These are phyloP conservation scores for Geopyxis carbonaria DNA, from an alignment of 495 filamentous ascomycete species.

Conservation along the genomic window DNA sequence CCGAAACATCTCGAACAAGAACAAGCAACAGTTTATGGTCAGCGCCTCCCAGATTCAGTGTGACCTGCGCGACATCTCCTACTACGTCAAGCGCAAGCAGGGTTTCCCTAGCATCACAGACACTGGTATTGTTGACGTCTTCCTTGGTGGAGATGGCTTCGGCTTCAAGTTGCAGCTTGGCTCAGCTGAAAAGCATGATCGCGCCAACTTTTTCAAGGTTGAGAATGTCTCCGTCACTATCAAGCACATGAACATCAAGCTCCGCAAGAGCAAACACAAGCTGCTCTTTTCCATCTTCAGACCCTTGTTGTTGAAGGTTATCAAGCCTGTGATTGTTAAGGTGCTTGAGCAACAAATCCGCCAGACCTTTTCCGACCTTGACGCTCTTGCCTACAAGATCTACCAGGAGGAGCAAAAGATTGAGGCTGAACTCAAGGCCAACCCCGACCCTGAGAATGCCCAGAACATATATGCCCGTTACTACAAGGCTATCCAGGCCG, in stretches of 20 bases:
- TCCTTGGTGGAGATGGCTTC: constrained; percentile 73
- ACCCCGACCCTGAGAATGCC: constrained; percentile 50
- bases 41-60: constrained; percentile 80
- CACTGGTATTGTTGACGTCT: constrained; percentile 75
- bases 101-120: constrained; percentile 87
- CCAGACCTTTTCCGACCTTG: constrained; percentile 53
- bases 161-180: constrained; percentile 83
- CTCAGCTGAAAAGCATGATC: constrained; percentile 58
- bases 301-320: constrained; percentile 64
- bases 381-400: constrained; percentile 53
- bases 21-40: constrained; percentile 65
- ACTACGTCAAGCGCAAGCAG: constrained; percentile 89
- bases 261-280: constrained; percentile 91
- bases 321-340: constrained; percentile 72
- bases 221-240: constrained; percentile 74
- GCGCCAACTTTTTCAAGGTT: constrained; percentile 78
- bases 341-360: constrained; percentile 75
- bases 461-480: constrained; percentile 83
- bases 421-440: constrained; percentile 41
- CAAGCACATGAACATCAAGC: constrained; percentile 72
- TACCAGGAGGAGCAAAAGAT: constrained; percentile 68
- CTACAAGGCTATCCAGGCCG: constrained; percentile 53
- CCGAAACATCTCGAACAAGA: constrained; percentile 63
- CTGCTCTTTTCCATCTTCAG: constrained; percentile 74
- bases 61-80: constrained; percentile 75